Conservation (phyloP, 2,329 filamentous ascomycete genomes). For the Calonectria honghensis region DNA sequence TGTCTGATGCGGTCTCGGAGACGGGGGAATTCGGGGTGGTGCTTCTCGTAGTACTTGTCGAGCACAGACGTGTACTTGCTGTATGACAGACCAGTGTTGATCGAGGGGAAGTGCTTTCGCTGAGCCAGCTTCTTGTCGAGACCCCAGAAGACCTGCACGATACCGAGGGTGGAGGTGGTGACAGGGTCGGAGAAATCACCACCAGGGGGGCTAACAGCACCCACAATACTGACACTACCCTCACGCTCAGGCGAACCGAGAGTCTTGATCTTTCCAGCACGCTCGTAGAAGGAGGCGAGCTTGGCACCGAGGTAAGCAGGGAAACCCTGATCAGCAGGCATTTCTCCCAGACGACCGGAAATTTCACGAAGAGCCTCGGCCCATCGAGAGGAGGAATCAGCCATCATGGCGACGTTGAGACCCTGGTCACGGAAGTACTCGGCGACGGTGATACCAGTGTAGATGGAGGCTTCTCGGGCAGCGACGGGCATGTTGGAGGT, state of each 20-base stretch:
- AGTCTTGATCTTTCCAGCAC: slow-evolving; percentile 89
- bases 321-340: slow-evolving; percentile 99
- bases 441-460: slow-evolving; percentile 94
- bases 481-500: slow-evolving; percentile 99
- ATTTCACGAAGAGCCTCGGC: slow-evolving; percentile 99
- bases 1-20: slow-evolving; percentile 95
- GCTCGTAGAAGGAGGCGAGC: slow-evolving; percentile 99
- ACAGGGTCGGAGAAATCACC: slow-evolving; percentile 99
- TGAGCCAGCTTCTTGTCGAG: slow-evolving; percentile 99
- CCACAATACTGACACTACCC: slow-evolving; percentile 97
- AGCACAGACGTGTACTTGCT: slow-evolving; percentile 94
- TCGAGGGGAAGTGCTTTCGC: slow-evolving; percentile 98
- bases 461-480: slow-evolving; percentile 98
- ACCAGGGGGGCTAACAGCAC: slow-evolving; percentile 96
- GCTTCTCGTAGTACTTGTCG: slow-evolving; percentile 95
- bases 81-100: slow-evolving; percentile 96
- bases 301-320: slow-evolving; percentile 97
- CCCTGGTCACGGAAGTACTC: slow-evolving; percentile 99
- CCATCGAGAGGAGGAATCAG: slow-evolving; percentile 98
- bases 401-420: slow-evolving; percentile 99
- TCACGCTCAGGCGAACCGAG: slow-evolving; percentile 92
- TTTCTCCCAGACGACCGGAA: slow-evolving; percentile 98
- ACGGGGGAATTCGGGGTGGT: slow-evolving; percentile 94
- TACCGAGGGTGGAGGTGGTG: slow-evolving; percentile 93
- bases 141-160: slow-evolving; percentile 99